A percentile compares a stretch with the other conserved stretches of the same genome.
phyloP scores from a whole-genome alignment of 225 moss, liverwort and hornwort species.

The Thuidium tamariscinum region DNA sequence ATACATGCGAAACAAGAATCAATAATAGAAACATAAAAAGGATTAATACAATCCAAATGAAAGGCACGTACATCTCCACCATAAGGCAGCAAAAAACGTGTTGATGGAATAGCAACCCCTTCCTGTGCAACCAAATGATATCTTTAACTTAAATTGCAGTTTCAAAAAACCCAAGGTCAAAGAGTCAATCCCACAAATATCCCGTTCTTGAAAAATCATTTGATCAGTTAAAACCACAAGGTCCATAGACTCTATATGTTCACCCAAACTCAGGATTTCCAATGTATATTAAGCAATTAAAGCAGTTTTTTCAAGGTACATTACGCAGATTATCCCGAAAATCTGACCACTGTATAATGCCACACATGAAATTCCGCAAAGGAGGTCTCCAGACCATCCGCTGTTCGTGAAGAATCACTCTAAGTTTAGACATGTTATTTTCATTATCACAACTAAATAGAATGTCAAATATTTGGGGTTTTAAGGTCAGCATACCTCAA shows the following conservation, averaged over 20 bases:
- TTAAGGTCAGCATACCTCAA: conserved; percentile 50
- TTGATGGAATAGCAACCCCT: conserved; percentile 78
- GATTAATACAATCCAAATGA: not conserved
- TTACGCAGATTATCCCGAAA: not conserved
- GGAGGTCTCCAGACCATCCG: not conserved
- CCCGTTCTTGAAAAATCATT: not conserved
- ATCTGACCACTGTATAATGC: not conserved
- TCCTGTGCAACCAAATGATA: conserved; percentile 38
- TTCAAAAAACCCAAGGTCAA: not conserved
- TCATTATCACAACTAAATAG: not conserved
- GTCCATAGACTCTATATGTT: not conserved
- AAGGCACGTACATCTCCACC: conserved; percentile 80
- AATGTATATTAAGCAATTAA: not conserved
- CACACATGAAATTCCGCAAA: not conserved
- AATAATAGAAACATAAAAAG: not conserved
- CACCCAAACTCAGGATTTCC: not conserved
- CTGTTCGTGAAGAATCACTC: not conserved
- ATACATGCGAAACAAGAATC: not conserved
- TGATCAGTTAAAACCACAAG: not conserved
- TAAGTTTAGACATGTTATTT: not conserved
- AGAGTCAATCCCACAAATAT: not conserved
- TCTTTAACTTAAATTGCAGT: not conserved
- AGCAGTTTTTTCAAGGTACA: not conserved
- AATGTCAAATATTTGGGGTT: not conserved
- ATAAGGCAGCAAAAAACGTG: conserved; percentile 75